Evolutionary conservation across 495 filamentous ascomycete species (phyloP), one percentile per base, ranked within the genome.

Genomic region (Talaromyces wortmannii): DNA sequence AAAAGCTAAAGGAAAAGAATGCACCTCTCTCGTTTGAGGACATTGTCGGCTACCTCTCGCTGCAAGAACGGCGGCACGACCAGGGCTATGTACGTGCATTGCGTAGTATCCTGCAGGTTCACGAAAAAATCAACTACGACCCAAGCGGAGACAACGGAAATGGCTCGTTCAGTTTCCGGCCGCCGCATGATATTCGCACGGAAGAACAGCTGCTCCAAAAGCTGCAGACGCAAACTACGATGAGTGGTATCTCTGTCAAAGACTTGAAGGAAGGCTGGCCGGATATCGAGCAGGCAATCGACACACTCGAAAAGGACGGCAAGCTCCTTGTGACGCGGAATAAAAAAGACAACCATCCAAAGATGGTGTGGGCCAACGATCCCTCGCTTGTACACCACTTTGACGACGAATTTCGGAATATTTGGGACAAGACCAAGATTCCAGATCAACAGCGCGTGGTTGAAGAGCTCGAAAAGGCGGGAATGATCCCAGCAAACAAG

Each of bases 181-280:
- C 94, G 16, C 82, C 85, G 47, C 87, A 90, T 64, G 84, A 88
- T 54, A 91, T 97, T 36, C 82, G 82, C 56, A 83, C 72, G 54
- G 81, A 84, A 55, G 82, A 87, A 50, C 83, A 88, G 62, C 80
- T 98, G 40, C 82, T 95, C 29, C 80, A 79, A 45, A 84, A 89
- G 64, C 80, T 98, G 32, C 90, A 95, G 67, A 74, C 78, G 36
- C 90, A 90, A 70, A 79, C 80, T 12, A 91, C 91, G n/a, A 88
- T 89, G 1, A 80, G 83, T 49, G 91, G 90, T 2, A 82, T 97
- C 51, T 76, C 72, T 46, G 89, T 97, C 48, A 89, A 88, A 63
- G 90, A 96, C 55, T 78, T 98, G 30, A 92, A 92, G 66, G 94
- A 98, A 63, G 95, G 95, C 30, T 98, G 94, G 94, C 82, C 85